These are phyloP conservation scores for Cenchrus fungigraminus DNA, from an alignment of 176 grass and related monocot species.

Conservation along the genomic window DNA sequence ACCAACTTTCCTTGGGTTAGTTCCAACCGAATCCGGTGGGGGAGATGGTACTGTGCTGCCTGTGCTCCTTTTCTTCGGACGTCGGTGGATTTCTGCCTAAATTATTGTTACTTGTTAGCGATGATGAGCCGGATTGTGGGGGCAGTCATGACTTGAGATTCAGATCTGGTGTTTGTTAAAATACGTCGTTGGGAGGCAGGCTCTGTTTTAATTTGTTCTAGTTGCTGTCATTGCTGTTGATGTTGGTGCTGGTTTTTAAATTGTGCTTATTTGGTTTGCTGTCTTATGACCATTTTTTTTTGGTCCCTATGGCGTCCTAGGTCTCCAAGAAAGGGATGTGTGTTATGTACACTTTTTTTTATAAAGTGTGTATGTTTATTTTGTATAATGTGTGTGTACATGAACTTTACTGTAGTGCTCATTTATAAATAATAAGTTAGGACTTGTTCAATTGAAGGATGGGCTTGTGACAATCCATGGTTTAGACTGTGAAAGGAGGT, in stretches of 20 bases:
- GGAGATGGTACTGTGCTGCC: not conserved
- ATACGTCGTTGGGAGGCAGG: not conserved
- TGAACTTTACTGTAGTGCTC: not conserved
- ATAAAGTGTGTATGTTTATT: not conserved
- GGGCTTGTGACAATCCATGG: not conserved
- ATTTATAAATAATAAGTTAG: not conserved
- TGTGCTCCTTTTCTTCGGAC: not conserved
- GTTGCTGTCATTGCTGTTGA: not conserved
- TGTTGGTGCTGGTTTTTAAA: constrained; percentile 20
- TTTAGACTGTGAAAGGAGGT: too few species aligned
- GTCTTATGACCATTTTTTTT: not conserved
- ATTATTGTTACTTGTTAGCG: constrained; percentile 36
- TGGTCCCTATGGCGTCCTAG: not conserved
- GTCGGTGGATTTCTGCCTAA: constrained; percentile 44
- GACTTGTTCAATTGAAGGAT: not conserved
- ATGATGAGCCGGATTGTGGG: not conserved
- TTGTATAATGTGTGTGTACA: not conserved
- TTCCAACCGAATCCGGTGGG: constrained; percentile 34
- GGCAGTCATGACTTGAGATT: constrained; percentile 23
- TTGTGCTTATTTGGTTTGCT: constrained; percentile 9
- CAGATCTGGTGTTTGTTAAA: constrained; percentile 46
- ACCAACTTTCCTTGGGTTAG: constrained; percentile 3
- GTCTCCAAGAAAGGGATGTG: not conserved
- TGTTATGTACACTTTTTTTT: not conserved
- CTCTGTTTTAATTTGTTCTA: constrained; percentile 8